Conservation (phyloP, 164 flowering plant genomes). For the Macadamia tetraphylla region DNA sequence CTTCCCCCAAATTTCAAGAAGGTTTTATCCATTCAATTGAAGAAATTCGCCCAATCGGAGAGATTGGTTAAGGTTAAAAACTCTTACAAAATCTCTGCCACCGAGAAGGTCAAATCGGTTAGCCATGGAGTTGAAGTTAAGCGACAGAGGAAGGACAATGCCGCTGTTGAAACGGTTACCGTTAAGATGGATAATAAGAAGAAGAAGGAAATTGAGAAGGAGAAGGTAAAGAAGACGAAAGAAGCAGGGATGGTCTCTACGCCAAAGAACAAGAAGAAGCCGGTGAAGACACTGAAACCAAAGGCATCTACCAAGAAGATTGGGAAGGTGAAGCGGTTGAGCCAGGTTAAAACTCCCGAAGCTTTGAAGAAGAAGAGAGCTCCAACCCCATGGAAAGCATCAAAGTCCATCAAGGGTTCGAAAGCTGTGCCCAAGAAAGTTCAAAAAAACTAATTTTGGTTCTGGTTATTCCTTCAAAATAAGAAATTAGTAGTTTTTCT, state of each 20-base stretch:
- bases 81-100: slow-evolving; percentile 28
- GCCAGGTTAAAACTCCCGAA: slow-evolving; percentile 21
- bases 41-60: slow-evolving; percentile 29
- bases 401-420: neutral
- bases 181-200: neutral
- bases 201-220: neutral
- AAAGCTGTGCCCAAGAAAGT: too few relatives aligned
- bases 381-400: neutral
- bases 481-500: too few relatives aligned
- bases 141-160: neutral
- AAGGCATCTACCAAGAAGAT: neutral
- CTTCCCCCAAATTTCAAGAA: slow-evolving; percentile 44
- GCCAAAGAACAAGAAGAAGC: neutral
- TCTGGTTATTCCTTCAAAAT: too few relatives aligned
- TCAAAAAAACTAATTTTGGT: too few relatives aligned
- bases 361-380: slow-evolving; percentile 5
- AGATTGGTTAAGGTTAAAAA: slow-evolving; percentile 39
- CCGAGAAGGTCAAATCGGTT: slow-evolving; percentile 3
- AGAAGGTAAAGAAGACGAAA: neutral
- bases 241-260: neutral
- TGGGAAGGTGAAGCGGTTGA: slow-evolving; percentile 15
- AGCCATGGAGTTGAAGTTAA: neutral
- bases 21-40: slow-evolving; percentile 33
- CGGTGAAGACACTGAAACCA: neutral
- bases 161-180: too few relatives aligned